Conservation (phyloP, 495 filamentous ascomycete species). For the Pyrenula aspistea region DNA sequence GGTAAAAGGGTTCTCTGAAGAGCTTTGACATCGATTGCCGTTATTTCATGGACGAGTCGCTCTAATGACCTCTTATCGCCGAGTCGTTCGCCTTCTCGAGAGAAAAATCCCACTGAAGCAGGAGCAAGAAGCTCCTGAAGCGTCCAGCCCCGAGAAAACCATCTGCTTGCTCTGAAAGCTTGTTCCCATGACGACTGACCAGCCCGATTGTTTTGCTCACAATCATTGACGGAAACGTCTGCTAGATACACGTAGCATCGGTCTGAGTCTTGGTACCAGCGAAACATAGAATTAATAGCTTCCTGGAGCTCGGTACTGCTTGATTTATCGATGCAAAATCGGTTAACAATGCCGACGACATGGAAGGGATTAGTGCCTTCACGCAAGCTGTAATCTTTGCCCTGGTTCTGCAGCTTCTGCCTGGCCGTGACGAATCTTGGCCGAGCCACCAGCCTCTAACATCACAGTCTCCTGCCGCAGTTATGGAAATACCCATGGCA, state of each 20-base stretch:
- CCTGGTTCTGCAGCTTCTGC: too few relatives aligned
- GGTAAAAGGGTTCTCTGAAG: neutral
- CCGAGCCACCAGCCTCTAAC: too few relatives aligned
- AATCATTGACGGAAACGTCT: conserved; percentile 10
- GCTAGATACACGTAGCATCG: conserved; percentile 23
- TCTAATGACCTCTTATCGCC: conserved; percentile 1
- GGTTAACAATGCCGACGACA: conserved; percentile 9
- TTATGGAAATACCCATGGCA: too few relatives aligned
- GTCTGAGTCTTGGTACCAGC: conserved; percentile 18
- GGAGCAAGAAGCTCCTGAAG: conserved; percentile 25
- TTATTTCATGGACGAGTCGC: conserved; percentile 1
- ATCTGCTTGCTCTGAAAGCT: conserved; percentile 16
- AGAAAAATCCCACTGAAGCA: conserved; percentile 2
- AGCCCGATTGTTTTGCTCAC: neutral
- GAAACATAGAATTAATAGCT: conserved; percentile 36
- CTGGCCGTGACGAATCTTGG: too few relatives aligned
- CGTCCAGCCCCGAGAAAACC: conserved; percentile 30
- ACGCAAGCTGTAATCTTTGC: neutral
- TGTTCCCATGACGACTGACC: neutral
- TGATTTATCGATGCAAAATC: conserved; percentile 27
- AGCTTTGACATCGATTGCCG: neutral
- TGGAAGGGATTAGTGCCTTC: neutral
- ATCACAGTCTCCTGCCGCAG: too few relatives aligned
- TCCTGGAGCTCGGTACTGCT: conserved; percentile 26
- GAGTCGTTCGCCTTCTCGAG: neutral